Evolutionary conservation across 176 grass and related monocot species (phyloP), one percentile per base, ranked within the genome.

Genomic region (Musa itinerans): DNA sequence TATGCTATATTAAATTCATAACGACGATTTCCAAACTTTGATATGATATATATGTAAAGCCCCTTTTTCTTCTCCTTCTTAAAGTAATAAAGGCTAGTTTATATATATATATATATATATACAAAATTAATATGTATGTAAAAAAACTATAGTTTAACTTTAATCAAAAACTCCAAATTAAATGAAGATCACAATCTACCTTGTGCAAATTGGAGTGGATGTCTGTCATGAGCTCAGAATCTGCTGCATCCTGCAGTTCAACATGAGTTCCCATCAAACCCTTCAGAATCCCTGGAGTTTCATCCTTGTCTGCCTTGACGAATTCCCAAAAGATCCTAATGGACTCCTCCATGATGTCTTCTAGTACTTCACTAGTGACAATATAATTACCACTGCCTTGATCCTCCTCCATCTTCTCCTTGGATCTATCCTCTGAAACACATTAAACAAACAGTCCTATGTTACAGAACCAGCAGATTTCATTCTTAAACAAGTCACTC

Each of bases 311-410:
- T 2, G 86, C 88, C 80, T 87, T 98, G 53, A 98, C 87, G 68
- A 98, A 98, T 71, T 98, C 94, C 90, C 90, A 98, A 50, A 98
- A 83, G 11, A 89, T 65, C 62, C 68, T 79, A 78, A 98, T 98
- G 2, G 87, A 76, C 81, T 98, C 94, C 69, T 85, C 94, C 90
- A 93, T 98, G 69, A 90, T 85, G 2, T 89, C 80, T 75, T 91
- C 94, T 69, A 98, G 54, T 22, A 83, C 80, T 71, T 98, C 94
- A 23, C 88, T 87, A 3, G 86, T 89, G 72, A 98, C 71, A 4
- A 86, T 86, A 20, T 82, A 80, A 73, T 91, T 91, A 6, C 88
- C 90, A 65, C 91, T 98, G 20, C 82, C 71, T 62, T 91, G 81
- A 23, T 98, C 94, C 72, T 98, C 94, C 72, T 93, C 94, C 86